Evolutionary conservation across 2,329 filamentous ascomycete genomes (phyloP), one percentile per base, ranked within the genome.

Genomic region (Periconia macrospinosa): DNA sequence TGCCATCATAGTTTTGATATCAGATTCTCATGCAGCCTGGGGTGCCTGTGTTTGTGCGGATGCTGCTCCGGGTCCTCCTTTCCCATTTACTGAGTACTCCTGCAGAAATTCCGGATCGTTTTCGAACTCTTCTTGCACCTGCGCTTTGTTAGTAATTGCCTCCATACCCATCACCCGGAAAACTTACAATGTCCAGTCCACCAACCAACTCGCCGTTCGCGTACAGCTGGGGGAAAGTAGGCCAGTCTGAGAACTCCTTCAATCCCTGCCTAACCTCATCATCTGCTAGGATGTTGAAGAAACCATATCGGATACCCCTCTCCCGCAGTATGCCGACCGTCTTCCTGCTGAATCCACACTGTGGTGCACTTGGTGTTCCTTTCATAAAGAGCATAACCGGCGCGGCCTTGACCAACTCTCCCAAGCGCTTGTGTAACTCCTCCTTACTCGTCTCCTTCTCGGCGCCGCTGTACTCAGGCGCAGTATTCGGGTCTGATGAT

Each of bases 321-420:
- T 97, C 93, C 49, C 94, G 85, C 66, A 99, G 78, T 45, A 99
- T 84, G 23, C 81, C 86, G 42, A 99, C 94, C 43, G 96, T 79
- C 78, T 97, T 92, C 62, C 93, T 82, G 62, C 91, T 96, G 77
- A 99, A 99, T 2, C 94, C 92, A 69, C 92, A 96, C 75, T 96
- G 90, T 1, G 92, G 92, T 30, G 86, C 83, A 60, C 87, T 90
- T 0, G 92, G 92, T 2, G 91, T 95, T n/a, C 92, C 92, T 79
- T 96, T 96, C 91, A 96, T 96, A 76, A 99, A 99, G 27, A 99
- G 81, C 94, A 99, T 99, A 30, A 99, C 92, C 0, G 92, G 91
- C 30, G 94, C 93, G 6, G 94, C 94, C 79, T 93, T 96, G 62
- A 97, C 93, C 35, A 99, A 82, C 63, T 95, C 90, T 18, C 78